Conservation (phyloP, 2,329 filamentous ascomycete species). For the Fonsecaea nubica region DNA sequence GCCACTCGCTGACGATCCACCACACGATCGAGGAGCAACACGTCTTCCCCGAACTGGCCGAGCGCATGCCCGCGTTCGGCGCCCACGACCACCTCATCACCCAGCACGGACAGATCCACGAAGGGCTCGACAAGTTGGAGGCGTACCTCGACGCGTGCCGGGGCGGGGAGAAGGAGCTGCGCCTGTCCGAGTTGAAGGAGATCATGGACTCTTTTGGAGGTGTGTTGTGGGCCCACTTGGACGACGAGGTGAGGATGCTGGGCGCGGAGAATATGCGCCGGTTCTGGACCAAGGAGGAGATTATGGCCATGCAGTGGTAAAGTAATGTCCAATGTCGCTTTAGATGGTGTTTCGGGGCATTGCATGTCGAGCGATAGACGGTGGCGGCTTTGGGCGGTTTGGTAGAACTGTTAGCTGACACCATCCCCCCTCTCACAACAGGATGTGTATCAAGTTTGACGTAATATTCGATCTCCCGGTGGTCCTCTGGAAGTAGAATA, state of each 20-base stretch:
- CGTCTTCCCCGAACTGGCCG: slow-evolving; percentile 78
- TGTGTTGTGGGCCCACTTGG: slow-evolving; percentile 81
- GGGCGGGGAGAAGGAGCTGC: slow-evolving; percentile 66
- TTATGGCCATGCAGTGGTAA: slow-evolving; percentile 66
- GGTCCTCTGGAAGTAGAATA: not conserved
- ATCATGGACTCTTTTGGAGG: slow-evolving; percentile 79
- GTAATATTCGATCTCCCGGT: too few relatives aligned
- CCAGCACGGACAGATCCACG: slow-evolving; percentile 81
- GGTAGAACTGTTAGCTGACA: too few relatives aligned
- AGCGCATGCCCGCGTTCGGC: slow-evolving; percentile 78
- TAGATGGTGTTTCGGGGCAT: not conserved
- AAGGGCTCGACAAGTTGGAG: slow-evolving; percentile 71
- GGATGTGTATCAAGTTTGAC: too few relatives aligned
- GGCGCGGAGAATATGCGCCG: slow-evolving; percentile 86
- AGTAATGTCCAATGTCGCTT: not conserved
- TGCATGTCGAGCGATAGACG: not conserved
- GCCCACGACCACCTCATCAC: slow-evolving; percentile 69
- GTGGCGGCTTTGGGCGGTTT: not conserved
- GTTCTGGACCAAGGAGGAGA: slow-evolving; percentile 80
- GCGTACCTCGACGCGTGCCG: slow-evolving; percentile 69
- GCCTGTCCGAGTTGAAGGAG: slow-evolving; percentile 65
- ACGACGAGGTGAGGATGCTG: slow-evolving; percentile 80
- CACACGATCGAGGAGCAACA: slow-evolving; percentile 83
- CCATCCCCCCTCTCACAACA: too few relatives aligned
- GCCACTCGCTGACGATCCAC: slow-evolving; percentile 73